A percentile compares a stretch with the other conserved stretches of the same genome.
phyloP scores from a whole-genome alignment of 2,329 filamentous ascomycete species.

The Aspergillus sp. region DNA sequence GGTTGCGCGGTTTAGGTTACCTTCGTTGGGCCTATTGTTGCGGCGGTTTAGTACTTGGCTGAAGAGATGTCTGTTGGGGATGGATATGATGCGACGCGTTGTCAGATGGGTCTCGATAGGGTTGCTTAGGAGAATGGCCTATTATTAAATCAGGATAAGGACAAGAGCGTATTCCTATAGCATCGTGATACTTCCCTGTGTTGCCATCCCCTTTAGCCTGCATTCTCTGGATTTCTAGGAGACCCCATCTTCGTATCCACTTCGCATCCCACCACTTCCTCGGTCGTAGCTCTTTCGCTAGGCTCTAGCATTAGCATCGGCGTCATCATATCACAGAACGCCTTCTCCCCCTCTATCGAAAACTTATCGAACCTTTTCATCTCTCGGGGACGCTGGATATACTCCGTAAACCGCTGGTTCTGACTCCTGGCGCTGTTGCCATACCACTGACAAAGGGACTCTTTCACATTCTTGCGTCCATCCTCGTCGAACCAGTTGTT shows the following conservation, averaged over 20 bases:
- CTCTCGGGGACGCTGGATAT: neutral
- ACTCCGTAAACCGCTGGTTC: neutral
- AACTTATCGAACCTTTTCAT: constrained; percentile 1
- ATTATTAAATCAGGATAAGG: too few relatives aligned
- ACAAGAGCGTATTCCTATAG: too few relatives aligned
- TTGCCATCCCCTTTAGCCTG: constrained; percentile 3
- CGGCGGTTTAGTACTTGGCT: too few relatives aligned
- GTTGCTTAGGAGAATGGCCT: too few relatives aligned
- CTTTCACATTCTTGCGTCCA: neutral
- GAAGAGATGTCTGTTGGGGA: too few relatives aligned
- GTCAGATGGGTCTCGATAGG: too few relatives aligned
- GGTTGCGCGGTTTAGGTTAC: too few relatives aligned
- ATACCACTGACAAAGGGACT: neutral
- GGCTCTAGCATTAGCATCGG: constrained; percentile 11
- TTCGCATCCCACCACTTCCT: constrained; percentile 10
- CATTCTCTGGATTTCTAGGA: constrained; percentile 8
- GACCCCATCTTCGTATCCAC: constrained; percentile 13
- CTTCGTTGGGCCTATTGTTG: too few relatives aligned
- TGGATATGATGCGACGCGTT: too few relatives aligned
- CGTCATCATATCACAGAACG: constrained; percentile 10
- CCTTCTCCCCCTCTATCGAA: constrained; percentile 5
- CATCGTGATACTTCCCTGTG: too few relatives aligned
- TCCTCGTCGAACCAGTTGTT: neutral
- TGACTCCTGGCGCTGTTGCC: neutral
- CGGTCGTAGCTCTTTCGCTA: constrained; percentile 8